Evolutionary conservation across 2,329 filamentous ascomycete genomes (phyloP), one percentile per base, ranked within the genome.

Genomic region (Magnaporthales sp.): DNA sequence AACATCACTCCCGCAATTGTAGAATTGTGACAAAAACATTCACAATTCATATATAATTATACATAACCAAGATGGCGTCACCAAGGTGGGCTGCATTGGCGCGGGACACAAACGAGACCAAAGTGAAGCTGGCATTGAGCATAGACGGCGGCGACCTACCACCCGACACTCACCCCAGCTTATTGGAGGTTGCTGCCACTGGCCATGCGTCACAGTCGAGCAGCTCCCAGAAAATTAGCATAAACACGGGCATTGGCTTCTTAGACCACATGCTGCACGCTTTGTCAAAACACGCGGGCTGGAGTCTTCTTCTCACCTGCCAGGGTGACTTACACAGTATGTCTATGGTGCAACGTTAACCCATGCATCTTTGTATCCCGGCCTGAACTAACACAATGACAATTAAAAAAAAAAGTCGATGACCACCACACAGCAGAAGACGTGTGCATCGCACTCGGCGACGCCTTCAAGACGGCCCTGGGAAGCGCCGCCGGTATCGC

Each of bases 351-450:
- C 62, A 11, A 24, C 24, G 24, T 19, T 58, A 29, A 3, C 30
- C 30, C 13, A 26, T 30, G 5, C 5, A 10, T 19, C 27, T 11
- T 27, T 27, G 9, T 26, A 10, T 26, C 26, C 24, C 13, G 11
- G 26, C 19, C 46, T 64, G 11, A 46, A 24, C 13, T 19, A 15
- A 32, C 27, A 22, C 61, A 4, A 24, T 7, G 15, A 2, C 30
- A 6, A 6, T 51, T 10, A 51, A n/a, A n/a, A n/a, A 51, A 46
- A 11, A 58, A 58, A 94, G 93, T 99, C 77, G 95, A 99, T 80
- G 95, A 98, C 84, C 95, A 99, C 81, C 95, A 99, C 85, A 97
- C 94, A 9, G 91, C 93, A 70, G 95, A 99, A 83, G 95, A 99
- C 77, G 90, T 92, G 68, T 97, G 92, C 80, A 90, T 99, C 71